Evolutionary conservation across 371 early-diverging fungal genomes (phyloP).

Genomic region (Dinochytrium kinnereticum): DNA sequence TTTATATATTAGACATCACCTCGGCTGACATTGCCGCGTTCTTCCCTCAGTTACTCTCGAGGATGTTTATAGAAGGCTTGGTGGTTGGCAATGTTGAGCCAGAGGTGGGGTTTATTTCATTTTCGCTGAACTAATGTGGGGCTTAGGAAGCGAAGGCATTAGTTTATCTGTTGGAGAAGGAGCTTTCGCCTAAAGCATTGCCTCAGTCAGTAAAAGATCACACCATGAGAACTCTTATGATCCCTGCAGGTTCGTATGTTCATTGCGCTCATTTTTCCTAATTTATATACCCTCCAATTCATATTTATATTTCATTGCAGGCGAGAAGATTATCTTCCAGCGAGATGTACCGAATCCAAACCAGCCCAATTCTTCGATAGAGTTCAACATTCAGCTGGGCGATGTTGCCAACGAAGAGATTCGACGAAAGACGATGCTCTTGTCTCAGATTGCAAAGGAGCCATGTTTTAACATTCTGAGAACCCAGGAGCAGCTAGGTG

Average conservation of each 20-base stretch:
- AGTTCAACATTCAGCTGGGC: conserved; percentile 72
- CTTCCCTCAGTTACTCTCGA: conserved; percentile 68
- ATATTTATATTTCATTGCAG: conserved; percentile 9
- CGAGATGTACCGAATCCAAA: conserved; percentile 73
- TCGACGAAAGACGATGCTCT: conserved; percentile 47
- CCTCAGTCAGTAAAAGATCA: conserved; percentile 64
- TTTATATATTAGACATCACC: conserved; percentile 60
- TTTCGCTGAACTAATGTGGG: too few species aligned
- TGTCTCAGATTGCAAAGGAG: conserved; percentile 82
- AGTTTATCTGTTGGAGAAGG: conserved; percentile 57
- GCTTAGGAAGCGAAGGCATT: conserved; percentile 71
- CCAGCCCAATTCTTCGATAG: conserved; percentile 87
- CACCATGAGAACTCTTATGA: conserved; percentile 66
- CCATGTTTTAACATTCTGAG: conserved; percentile 92
- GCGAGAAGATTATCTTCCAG: conserved; percentile 59
- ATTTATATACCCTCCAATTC: too few species aligned
- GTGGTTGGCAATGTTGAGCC: conserved; percentile 79
- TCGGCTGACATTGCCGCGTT: conserved; percentile 76
- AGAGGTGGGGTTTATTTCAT: too few species aligned
- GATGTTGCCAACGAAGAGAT: conserved; percentile 33
- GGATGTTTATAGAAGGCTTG: conserved; percentile 77
- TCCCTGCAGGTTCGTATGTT: conserved; percentile 53
- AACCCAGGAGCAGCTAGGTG: conserved; percentile 71
- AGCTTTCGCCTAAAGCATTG: conserved; percentile 65
- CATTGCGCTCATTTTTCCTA: neutral